Evolutionary conservation across 2,329 filamentous ascomycete species (phyloP), one percentile per base, ranked within the genome.

Genomic region (Aspergillus udagawae): DNA sequence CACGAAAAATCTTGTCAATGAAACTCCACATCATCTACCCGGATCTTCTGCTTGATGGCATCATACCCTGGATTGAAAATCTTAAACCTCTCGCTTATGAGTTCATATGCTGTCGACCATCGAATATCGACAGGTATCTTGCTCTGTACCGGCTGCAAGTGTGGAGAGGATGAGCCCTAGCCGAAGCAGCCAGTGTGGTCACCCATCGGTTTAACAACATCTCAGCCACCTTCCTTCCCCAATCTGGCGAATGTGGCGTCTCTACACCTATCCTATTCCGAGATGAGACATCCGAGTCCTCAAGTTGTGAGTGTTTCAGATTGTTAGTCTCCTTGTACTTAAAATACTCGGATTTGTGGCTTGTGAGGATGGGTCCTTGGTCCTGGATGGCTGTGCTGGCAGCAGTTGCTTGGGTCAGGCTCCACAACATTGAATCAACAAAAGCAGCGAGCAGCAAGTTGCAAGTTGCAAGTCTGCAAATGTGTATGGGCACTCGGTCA

Each of bases 1-100:
- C 53, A 55, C 51, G 28, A 59, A 57, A 56, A 56, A 9, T 52
- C 45, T 50, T 54, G 17, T 35, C 45, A 49, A 41, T 28, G 27
- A 56, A 45, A 42, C 41, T 38, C 32, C 23, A 51, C 28, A 53
- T 23, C n/a, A 51, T 6, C 35, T 27, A 50, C 3, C 23, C 25
- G 49, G 48, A 25, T 47, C 38, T 55, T 47, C 50, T 51, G 45
- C 32, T n/a, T 21, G 3, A 42, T 35, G 41, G 27, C 32, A 35
- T n/a, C 32, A 38, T 38, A 38, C 32, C 32, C 12, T n/a, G 3
- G 32, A 38, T 17, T 38, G 3, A 6, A 38, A 38, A 17, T 14
- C 32, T 17, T 17, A 17, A 17, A 7, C 0, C 14, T 38, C 6
- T 17, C 5, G 5, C 6, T 17, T 0, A 38, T 38, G 32, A 17